These are phyloP conservation scores for Diaporthe destruens DNA, from an alignment of 2,329 filamentous ascomycete genomes.

Conservation along the genomic window DNA sequence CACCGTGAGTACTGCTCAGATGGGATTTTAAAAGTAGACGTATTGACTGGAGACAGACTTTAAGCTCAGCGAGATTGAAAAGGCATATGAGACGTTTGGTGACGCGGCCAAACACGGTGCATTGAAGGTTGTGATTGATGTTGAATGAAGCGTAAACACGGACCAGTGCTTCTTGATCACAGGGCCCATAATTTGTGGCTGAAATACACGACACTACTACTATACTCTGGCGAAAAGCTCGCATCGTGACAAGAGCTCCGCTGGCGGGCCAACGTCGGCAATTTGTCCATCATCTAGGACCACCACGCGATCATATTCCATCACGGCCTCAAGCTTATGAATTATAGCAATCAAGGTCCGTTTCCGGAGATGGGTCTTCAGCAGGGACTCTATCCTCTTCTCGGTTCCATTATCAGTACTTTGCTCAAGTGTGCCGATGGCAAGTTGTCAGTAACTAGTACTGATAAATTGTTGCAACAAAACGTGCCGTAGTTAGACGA, in stretches of 20 bases:
- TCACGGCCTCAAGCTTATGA: too few species aligned
- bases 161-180: too few species aligned
- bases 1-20: slow-evolving; percentile 52
- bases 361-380: too few species aligned
- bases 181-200: too few species aligned
- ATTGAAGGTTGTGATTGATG: slow-evolving; percentile 59
- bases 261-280: too few species aligned
- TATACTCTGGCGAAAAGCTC: too few species aligned
- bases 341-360: too few species aligned
- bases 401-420: neutral
- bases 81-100: slow-evolving; percentile 59
- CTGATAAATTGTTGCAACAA: neutral
- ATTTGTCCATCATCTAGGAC: too few species aligned
- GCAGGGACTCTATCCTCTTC: too few species aligned
- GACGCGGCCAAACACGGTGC: slow-evolving; percentile 57
- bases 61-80: slow-evolving; percentile 56
- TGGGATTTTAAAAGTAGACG: neutral
- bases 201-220: too few species aligned
- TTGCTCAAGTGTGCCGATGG: neutral
- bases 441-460: neutral
- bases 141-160: slow-evolving; percentile 27
- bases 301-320: too few species aligned
- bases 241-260: too few species aligned
- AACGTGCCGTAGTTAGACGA: neutral
- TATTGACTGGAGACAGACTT: slow-evolving; percentile 49